Evolutionary conservation across 2,329 filamentous ascomycete species (phyloP), one percentile per base, ranked within the genome.

Genomic region (Alternaria atra): DNA sequence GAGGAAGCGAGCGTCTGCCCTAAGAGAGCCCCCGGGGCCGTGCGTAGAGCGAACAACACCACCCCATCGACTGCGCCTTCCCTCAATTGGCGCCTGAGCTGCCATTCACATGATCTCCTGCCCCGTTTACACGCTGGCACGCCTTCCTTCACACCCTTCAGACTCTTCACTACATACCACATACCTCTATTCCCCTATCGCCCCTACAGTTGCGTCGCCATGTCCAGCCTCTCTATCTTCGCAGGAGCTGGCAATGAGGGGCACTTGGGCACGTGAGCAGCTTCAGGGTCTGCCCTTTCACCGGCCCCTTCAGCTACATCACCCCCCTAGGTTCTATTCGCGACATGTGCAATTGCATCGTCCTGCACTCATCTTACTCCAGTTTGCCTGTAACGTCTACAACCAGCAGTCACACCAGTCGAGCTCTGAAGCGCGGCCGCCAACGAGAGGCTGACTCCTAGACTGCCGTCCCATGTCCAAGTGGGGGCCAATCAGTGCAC

Each of bases 1-100:
- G 68, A 67, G 67, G 69, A 71, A 72, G 69, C 68, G 66, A 72
- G 69, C 68, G 69, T 64, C 69, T 72, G 68, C 66, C 63, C 66
- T 59, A 59, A 51, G 56, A 59, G 37, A 13, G 20, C 23, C 40
- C 58, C 60, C 65, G 59, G 52, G 55, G 60, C 48, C 58, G 61
- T 64, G 58, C 58, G 40, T 20, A 17, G 34, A 55, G 55, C 60
- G 65, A 64, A 68, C 67, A 71, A 57, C 68, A 67, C 64, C 60
- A 64, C 64, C 63, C 66, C 62, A 52, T 57, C 58, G 57, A 46
- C 61, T 65, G 65, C 66, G 68, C 68, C 65, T 70, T 66, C 65
- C 67, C 65, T 62, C 65, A 68, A 61, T 60, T 42, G 53, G 56
- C 57, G 61, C 53, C 61, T 54, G 15, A 46, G 58, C 62, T 60